Evolutionary conservation across 2,329 filamentous ascomycete genomes (phyloP), one percentile per base, ranked within the genome.

Genomic region (Scytalidium lignicola): DNA sequence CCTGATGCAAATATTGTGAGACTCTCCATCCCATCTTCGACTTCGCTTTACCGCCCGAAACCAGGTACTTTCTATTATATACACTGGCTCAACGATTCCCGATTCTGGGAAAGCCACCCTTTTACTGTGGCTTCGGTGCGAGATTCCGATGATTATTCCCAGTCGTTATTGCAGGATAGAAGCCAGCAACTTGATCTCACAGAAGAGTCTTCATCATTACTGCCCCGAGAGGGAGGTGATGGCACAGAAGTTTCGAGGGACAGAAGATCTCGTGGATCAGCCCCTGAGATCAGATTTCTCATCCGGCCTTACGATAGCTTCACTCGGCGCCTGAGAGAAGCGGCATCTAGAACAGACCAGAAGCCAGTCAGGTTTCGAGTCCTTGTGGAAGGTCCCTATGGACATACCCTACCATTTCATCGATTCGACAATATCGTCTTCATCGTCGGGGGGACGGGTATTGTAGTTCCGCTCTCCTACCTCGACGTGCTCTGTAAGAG

Each of bases 21-120:
- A 1, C 58, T 76, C 2, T 61, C 57, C 4, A 54, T 74, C 3
- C 70, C 72, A 2, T 64, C 64, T 50, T 57, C 55, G 2, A 59
- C 55, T 1, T 65, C 62, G 23, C 46, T 63, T 3, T 72, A 70
- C 46, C 61, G 57, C 9, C 65, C 67, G 2, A 51, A 55, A 0
- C 66, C 73, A 0, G 74, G 74, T 0, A 74, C 70, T 0, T 74
- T 67, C 54, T 76, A 72, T 54, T 76, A 73, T 48, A 53, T 76
- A 1, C 69, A 71, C 43, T 61, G 73, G 6, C 64, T 75, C 3
- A 64, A 70, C 43, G 66, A 65, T 19, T 48, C 60, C 12, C 58
- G 63, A 1, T 67, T 67, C 46, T 77, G 74, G 74, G 72, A 77
- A 50, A 75, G 70, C 50, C 74, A 77, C 41, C 74, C 74, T 0